Evolutionary conservation across 2,329 filamentous ascomycete species (phyloP).

Genomic region (Talaromyces sp.): DNA sequence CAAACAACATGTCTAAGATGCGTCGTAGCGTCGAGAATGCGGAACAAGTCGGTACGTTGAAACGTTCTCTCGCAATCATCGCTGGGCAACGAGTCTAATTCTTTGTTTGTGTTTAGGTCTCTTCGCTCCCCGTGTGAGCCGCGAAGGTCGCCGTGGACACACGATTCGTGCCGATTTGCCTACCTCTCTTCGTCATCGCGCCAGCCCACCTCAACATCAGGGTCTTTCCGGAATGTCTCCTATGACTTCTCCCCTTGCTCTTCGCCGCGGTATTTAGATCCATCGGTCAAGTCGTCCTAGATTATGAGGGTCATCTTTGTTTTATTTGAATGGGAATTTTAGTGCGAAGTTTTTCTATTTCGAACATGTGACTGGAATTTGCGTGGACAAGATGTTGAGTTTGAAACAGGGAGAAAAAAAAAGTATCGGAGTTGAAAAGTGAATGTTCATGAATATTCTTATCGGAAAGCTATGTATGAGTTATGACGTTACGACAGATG

Average conservation of each 20-base stretch:
- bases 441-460: not conserved
- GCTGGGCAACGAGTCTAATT: not conserved
- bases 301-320: not conserved
- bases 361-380: not conserved
- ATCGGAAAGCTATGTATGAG: not conserved
- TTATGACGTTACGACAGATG: not conserved
- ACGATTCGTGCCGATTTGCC: slow-evolving; percentile 1
- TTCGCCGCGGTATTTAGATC: not conserved
- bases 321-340: not conserved
- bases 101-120: slow-evolving; percentile 53
- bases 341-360: not conserved
- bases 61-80: not conserved
- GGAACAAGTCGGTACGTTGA: slow-evolving; percentile 68
- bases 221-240: slow-evolving; percentile 7
- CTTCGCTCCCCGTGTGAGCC: slow-evolving; percentile 73
- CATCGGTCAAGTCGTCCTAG: not conserved
- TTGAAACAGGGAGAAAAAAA: not conserved
- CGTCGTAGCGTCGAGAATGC: slow-evolving; percentile 84
- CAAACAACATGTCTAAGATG: slow-evolving; percentile 84
- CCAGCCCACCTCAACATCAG: slow-evolving; percentile 10
- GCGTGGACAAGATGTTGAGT: not conserved
- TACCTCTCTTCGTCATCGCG: slow-evolving; percentile 4
- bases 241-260: slow-evolving; percentile 8
- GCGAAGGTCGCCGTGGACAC: slow-evolving; percentile 47
- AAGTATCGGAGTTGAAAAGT: not conserved